Evolutionary conservation across 2,329 filamentous ascomycete species (phyloP).

Genomic region (Aspergillus versicolor): DNA sequence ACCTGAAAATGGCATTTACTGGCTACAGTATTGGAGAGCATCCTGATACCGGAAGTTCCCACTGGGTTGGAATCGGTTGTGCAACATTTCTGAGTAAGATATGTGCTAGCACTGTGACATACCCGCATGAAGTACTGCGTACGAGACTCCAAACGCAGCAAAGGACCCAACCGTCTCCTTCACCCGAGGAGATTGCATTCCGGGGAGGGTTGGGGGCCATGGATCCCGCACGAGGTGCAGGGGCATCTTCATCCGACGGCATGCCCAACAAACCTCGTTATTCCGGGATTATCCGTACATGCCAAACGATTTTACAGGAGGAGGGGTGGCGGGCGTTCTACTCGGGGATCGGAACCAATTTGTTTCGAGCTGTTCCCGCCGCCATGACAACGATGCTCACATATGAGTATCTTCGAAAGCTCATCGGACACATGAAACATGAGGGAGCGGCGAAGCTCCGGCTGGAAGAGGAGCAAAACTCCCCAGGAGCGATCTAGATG

Average conservation of each 20-base stretch:
- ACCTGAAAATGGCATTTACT: constrained; percentile 84
- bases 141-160: constrained; percentile 93
- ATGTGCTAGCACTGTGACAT: constrained; percentile 89
- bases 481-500: constrained; percentile 23
- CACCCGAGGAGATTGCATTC: constrained; percentile 55
- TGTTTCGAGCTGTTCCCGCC: constrained; percentile 91
- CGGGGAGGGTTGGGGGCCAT: constrained; percentile 38
- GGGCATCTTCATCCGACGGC: constrained; percentile 53
- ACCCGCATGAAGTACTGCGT: constrained; percentile 93
- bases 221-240: constrained; percentile 47
- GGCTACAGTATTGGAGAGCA: constrained; percentile 81
- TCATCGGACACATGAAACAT: constrained; percentile 54
- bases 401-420: constrained; percentile 73
- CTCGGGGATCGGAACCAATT: constrained; percentile 94
- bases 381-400: constrained; percentile 98
- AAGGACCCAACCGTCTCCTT: constrained; percentile 53
- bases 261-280: constrained; percentile 63
- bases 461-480: constrained; percentile 20
- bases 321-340: constrained; percentile 98
- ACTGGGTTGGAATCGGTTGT: constrained; percentile 80
- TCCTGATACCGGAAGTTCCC: constrained; percentile 59
- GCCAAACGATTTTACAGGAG: constrained; percentile 78
- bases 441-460: constrained; percentile 44
- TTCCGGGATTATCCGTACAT: constrained; percentile 76
- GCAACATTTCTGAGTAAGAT: constrained; percentile 94